Evolutionary conservation across 805 yeast species (phyloP), one percentile per base, ranked within the genome.

Genomic region (Debaryomyces hansenii): DNA sequence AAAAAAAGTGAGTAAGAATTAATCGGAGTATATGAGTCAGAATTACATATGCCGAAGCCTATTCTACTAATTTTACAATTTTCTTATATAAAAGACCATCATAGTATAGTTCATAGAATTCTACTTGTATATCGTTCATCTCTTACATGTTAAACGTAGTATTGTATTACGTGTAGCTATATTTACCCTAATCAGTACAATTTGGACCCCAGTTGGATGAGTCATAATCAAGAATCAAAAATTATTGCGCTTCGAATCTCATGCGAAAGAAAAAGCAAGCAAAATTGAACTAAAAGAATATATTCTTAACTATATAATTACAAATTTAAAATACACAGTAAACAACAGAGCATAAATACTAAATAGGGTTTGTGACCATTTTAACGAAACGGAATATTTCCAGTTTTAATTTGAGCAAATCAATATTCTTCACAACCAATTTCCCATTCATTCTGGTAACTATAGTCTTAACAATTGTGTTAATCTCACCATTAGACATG

Each of bases 351-450:
- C 38, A 35, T 16, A 12, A 16, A 16, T 16, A 35, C 20, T 16
- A 35, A 16, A 20, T 35, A 15, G 38, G 38, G 4, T 55, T 57
- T 24, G 68, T 58, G 29, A 72, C 74, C 74, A 70, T 69, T 49
- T 67, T 69, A 27, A 72, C 74, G 53, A 70, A 72, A 39, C 76
- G 62, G 48, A 62, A 69, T 33, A 72, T 64, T 50, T 73, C 78
- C 44, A 57, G 51, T 51, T 66, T 69, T 56, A 73, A 61, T 46
- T 66, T 65, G 8, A 60, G 52, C 36, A 73, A 48, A 57, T 73
- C 78, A 21, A 60, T 56, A 40, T 62, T 59, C 46, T 70, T 71
- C 44, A 73, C 67, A 40, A 56, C 53, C 44, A 73, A 58, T 50
- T 71, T 72, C 10, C 75, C 74, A 54, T 73, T 73, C 62, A 73